Evolutionary conservation across 179 eudicot species (phyloP).

Genomic region (Spinacia oleracea): DNA sequence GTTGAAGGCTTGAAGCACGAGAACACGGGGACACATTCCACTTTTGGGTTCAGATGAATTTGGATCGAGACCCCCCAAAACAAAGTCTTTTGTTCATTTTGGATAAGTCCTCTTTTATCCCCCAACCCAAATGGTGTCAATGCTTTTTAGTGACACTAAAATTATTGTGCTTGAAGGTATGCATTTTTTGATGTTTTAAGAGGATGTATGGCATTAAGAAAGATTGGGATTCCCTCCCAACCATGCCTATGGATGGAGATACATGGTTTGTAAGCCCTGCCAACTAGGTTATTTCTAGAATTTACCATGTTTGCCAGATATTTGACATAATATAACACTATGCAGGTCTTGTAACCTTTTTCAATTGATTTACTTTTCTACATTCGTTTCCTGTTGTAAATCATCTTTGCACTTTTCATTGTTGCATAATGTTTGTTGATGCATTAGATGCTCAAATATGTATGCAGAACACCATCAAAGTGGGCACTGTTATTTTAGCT

Average conservation of each 20-base stretch:
- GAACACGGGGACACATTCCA: constrained; percentile 73
- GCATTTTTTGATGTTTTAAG: constrained; percentile 72
- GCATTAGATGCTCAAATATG: constrained; percentile 67
- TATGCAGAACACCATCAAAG: constrained; percentile 58
- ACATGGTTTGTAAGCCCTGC: constrained; percentile 91
- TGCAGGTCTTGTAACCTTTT: not conserved
- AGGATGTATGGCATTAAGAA: constrained; percentile 67
- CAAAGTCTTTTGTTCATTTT: constrained; percentile 91
- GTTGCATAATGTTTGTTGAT: constrained; percentile 86
- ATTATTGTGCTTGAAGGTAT: constrained; percentile 47
- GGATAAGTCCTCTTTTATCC: constrained; percentile 45
- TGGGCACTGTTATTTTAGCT: constrained; percentile 67
- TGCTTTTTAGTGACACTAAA: constrained; percentile 1
- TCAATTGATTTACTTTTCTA: not conserved
- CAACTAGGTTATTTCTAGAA: constrained; percentile 83
- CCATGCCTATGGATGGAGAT: constrained; percentile 75
- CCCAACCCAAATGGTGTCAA: not conserved
- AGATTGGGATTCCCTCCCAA: constrained; percentile 53
- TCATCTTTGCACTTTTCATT: not conserved
- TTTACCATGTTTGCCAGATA: constrained; percentile 93
- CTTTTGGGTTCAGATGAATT: constrained; percentile 87
- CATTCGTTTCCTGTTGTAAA: not conserved
- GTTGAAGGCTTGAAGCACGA: constrained; percentile 59
- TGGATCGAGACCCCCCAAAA: constrained; percentile 67
- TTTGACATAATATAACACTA: not conserved